These are phyloP conservation scores for Trebouxia gelatinosa DNA, from an alignment of 163 green algal species.

Conservation along the genomic window DNA sequence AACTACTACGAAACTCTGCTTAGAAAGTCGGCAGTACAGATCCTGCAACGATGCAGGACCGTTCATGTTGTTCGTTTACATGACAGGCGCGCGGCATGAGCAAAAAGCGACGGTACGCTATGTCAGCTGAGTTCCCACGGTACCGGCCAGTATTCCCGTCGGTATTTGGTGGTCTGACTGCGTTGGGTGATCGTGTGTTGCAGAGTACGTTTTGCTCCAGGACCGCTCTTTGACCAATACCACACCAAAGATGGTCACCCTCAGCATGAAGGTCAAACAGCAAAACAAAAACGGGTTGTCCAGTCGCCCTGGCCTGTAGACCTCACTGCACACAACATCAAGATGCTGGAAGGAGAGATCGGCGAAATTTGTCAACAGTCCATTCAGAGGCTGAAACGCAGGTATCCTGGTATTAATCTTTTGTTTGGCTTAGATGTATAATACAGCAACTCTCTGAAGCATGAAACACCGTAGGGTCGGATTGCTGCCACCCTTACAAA, in stretches of 20 bases:
- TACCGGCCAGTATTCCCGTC: too few relatives aligned
- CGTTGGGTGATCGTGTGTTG: too few relatives aligned
- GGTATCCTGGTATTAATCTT: conserved; percentile 1
- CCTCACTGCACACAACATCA: conserved; percentile 39
- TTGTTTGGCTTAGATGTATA: background rate
- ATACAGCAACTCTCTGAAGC: background rate
- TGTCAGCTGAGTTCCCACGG: too few relatives aligned
- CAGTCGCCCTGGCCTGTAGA: conserved; percentile 34
- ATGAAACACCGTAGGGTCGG: conserved; percentile 37
- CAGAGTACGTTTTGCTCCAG: conserved; percentile 40
- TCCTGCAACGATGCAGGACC: too few relatives aligned
- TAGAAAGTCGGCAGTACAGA: too few relatives aligned
- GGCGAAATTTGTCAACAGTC: conserved; percentile 40
- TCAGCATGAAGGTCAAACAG: conserved; percentile 41
- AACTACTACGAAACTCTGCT: too few relatives aligned
- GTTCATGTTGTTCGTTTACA: too few relatives aligned
- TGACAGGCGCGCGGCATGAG: too few relatives aligned
- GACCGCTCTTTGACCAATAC: conserved; percentile 37
- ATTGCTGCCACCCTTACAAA: conserved; percentile 40
- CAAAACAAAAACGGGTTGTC: conserved; percentile 31
- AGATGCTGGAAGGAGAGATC: conserved; percentile 40
- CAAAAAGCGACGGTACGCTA: too few relatives aligned
- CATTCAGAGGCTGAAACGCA: conserved; percentile 45
- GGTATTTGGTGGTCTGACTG: too few relatives aligned
- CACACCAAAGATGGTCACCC: conserved; percentile 43